Evolutionary conservation across 306 rosid genomes (phyloP).

Genomic region (Datisca glomerata): DNA sequence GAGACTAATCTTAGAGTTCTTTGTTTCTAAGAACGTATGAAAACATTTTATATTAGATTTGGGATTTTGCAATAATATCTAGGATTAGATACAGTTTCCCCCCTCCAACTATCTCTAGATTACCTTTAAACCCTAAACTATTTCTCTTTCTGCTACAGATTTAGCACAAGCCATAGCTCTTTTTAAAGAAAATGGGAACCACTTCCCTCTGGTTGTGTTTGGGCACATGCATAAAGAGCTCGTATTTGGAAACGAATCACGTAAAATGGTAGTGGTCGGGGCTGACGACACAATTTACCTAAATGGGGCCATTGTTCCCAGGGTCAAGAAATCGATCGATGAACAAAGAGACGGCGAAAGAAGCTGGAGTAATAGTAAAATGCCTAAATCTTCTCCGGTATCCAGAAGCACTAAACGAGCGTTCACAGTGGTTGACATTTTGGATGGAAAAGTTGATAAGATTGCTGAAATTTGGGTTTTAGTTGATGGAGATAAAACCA

Average conservation of each 20-base stretch:
- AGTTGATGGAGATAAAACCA: constrained; percentile 41
- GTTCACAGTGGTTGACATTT: constrained; percentile 57
- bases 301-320: constrained; percentile 82
- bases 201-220: constrained; percentile 57
- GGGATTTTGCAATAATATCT: too few species aligned
- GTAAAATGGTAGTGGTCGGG: constrained; percentile 66
- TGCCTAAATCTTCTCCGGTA: constrained; percentile 16
- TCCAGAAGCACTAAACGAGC: constrained; percentile 44
- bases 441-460: constrained; percentile 41
- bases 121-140: too few species aligned
- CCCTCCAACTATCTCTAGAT: too few species aligned
- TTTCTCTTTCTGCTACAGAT: constrained; percentile 27
- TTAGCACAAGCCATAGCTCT: constrained; percentile 47
- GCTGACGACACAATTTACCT: constrained; percentile 49
- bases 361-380: constrained; percentile 14
- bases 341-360: constrained; percentile 18
- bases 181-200: constrained; percentile 37
- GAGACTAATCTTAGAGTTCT: too few species aligned
- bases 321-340: constrained; percentile 34
- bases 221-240: constrained; percentile 89
- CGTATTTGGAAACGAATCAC: constrained; percentile 52
- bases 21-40: too few species aligned
- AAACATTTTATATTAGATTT: too few species aligned
- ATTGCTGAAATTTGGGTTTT: constrained; percentile 74
- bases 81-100: too few species aligned